Base-by-base conservation (phyloP, 2,329 filamentous ascomycete genomes). In the Sclerotinia sclerotiorum region DNA sequence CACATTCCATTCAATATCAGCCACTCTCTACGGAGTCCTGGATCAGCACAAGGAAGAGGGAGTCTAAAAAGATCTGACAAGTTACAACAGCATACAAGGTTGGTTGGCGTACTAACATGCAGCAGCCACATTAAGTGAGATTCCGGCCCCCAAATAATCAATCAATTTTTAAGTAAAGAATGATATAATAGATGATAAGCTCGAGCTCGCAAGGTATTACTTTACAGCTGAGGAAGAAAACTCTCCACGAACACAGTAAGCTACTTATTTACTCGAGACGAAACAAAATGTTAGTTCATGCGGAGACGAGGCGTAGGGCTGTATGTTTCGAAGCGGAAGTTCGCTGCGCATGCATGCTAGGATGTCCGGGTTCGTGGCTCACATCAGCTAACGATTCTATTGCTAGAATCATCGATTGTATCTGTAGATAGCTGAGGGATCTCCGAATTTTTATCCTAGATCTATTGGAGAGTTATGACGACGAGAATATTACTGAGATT, bases 41-140 rank as follows among this genome's bases (percentile, higher is more conserved):
- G 46, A 62, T 51, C 60, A 39, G 46, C 60, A 51, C 46, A 35
- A 62, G 32, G 46, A 51, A 62, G 29, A 27, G 51, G 35, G 15
- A 5, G 39, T 42, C 39, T 42, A 42, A 42, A 15, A 42, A 19
- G 44, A 49, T 62, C 58, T 62, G 42, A 51, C 60, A 35, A 7
- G 6, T 35, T 35, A 35, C 32, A 62, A n/a, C 46, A 62, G 29
- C 13, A 15, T n/a, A 32, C 29, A 51, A 51, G 58, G 21, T 51
- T 39, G 58, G 21, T 51, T 39, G 58, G 58, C 58, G 29, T 39
- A 29, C 17, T 62, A 29, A 29, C 15, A 62, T 49, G 29, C 15
- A 62, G 32, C 32, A 35, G 60, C 46, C 60, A 51, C 58, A 46
- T 49, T 62, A 29, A 24, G 27, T 35, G 57, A 61, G 44, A 62